These are phyloP conservation scores for Russula lepida DNA, from an alignment of 768 basidiomycete species.

Conservation along the genomic window DNA sequence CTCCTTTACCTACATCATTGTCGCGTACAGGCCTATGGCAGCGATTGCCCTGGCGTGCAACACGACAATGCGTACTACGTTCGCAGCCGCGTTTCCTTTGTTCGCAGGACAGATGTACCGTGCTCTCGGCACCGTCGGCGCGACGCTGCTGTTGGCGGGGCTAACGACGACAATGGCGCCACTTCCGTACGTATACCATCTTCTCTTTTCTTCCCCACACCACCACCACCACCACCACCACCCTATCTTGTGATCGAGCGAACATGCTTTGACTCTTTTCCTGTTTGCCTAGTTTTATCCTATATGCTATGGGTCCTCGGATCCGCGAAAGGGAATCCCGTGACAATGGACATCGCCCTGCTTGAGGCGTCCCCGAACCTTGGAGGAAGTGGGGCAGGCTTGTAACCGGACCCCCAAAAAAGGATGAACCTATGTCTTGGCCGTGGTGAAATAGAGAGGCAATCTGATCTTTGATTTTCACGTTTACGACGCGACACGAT, in stretches of 20 bases:
- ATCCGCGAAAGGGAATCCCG: neutral
- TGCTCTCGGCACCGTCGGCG: conserved; percentile 31
- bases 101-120: conserved; percentile 34
- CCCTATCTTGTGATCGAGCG: neutral
- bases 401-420: neutral
- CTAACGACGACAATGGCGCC: conserved; percentile 33
- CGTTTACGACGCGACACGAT: no score
- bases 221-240: neutral
- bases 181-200: conserved; percentile 40
- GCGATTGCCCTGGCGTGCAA: conserved; percentile 66
- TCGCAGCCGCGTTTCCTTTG: conserved; percentile 36
- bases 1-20: conserved; percentile 53
- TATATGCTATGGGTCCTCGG: neutral
- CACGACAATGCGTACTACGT: conserved; percentile 33
- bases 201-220: neutral
- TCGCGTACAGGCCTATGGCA: conserved; percentile 42
- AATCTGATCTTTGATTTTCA: no score
- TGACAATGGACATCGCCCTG: neutral
- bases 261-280: neutral
- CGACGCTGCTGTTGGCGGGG: conserved; percentile 34
- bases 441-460: no score
- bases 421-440: no score
- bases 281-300: neutral
- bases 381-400: neutral
- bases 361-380: neutral